Evolutionary conservation across 768 basidiomycete genomes (phyloP).

Genomic region (Melanogaster broomeanus): DNA sequence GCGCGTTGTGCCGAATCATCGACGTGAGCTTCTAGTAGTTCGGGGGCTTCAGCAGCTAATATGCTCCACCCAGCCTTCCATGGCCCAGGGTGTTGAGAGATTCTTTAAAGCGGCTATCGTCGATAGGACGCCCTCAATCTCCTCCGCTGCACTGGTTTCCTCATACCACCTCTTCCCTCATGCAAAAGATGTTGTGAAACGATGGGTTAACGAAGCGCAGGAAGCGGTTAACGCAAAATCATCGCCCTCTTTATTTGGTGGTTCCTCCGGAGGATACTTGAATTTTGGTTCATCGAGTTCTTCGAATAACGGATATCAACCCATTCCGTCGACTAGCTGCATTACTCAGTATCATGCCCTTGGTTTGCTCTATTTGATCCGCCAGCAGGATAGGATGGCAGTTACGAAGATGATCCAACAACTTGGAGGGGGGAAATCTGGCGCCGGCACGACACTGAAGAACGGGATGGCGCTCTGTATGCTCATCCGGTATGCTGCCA

Average conservation of each 20-base stretch:
- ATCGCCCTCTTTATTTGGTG: constrained; percentile 65
- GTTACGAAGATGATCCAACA: constrained; percentile 99
- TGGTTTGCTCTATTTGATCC: constrained; percentile 89
- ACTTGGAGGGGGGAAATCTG: constrained; percentile 85
- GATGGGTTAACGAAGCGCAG: constrained; percentile 99
- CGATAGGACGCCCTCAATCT: constrained; percentile 92
- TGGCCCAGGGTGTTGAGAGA: constrained; percentile 97
- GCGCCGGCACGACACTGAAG: constrained; percentile 81
- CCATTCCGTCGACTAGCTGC: constrained; percentile 85
- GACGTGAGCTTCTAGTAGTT: constrained; percentile 64
- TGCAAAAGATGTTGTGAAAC: constrained; percentile 94
- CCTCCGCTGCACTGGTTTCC: constrained; percentile 94
- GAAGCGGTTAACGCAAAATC: constrained; percentile 93
- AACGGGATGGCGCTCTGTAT: constrained; percentile 98
- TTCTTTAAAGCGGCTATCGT: constrained; percentile 99
- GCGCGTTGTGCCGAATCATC: constrained; percentile 94
- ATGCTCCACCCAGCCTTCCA: constrained; percentile 73
- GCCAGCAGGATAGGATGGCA: constrained; percentile 98
- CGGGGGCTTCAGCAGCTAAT: constrained; percentile 42
- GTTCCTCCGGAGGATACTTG: constrained; percentile 61
- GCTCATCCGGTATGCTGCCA: constrained; percentile 97
- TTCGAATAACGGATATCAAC: constrained; percentile 65
- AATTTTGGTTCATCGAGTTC: constrained; percentile 63
- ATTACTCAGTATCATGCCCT: constrained; percentile 97
- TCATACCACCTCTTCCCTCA: constrained; percentile 94